Evolutionary conservation across 768 basidiomycete genomes (phyloP), one percentile per base, ranked within the genome.

Genomic region (Mycena latifolia): DNA sequence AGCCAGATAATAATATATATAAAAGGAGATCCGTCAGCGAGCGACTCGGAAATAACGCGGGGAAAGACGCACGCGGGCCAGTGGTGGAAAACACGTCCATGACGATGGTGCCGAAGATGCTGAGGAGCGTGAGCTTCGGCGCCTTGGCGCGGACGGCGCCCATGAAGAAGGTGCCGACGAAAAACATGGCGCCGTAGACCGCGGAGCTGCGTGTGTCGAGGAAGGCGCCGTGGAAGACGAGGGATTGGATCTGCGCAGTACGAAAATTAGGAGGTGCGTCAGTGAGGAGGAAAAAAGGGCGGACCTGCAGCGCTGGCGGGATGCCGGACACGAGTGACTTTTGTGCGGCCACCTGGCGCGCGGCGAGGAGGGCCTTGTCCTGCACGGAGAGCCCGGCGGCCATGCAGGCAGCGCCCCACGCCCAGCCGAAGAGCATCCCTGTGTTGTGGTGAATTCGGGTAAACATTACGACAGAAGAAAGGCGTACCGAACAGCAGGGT

Each of bases 371-470:
- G 20, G 76, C 57, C 33, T 77, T 73, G 61, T 77, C 79, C 55
- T 82, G 75, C 1, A 75, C 81, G 52, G 78, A 71, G 25, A 79
- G 68, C 6, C 77, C 80, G 11, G 83, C 77, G 5, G 78, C 82
- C 81, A 83, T 85, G 0, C 79, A 78, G 17, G 80, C 83, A 52
- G 70, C 76, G 27, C 81, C 82, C 79, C 82, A 82, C 22, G 81
- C 84, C 84, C 84, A 84, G 20, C 83, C 83, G 28, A 82, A 46
- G 22, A 81, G 66, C 80, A 85, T 81, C 0, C 83, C 81, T 59
- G 10, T 28, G 33, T 35, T 35, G 33, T 35, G 33, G 8, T 6
- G 33, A 14, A 35, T 35, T 6, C 33, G 33, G 33, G 33, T n/a
- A n/a, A n/a, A n/a, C n/a, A n/a, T n/a, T n/a, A n/a, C n/a, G n/a